Percentiles rank a stretch among this genome's conserved stretches.
Evolutionary conservation across 192 early-diverging fungal species (phyloP).

Genomic region (Coemansia sp.): DNA sequence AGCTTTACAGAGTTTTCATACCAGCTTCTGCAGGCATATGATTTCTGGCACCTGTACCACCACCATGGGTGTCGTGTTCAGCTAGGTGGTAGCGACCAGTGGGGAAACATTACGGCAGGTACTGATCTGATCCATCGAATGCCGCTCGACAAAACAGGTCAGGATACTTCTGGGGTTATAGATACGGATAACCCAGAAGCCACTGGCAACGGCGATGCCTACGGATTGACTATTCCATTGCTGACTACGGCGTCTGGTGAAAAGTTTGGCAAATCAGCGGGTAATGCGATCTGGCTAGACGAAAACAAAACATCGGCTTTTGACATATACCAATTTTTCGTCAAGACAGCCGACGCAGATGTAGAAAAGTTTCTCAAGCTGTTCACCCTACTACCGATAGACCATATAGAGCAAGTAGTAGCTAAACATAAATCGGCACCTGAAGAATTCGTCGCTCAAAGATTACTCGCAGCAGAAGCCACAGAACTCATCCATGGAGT

Average conservation of each 20-base stretch:
- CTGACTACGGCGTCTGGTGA: conserved; percentile 84
- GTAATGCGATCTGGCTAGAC: conserved; percentile 95
- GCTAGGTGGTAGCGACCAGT: conserved; percentile 95
- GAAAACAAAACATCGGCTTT: conserved; percentile 69
- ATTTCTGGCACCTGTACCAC: conserved; percentile 82
- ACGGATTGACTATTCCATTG: conserved; percentile 84
- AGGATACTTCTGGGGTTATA: neutral
- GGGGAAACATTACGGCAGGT: conserved; percentile 95
- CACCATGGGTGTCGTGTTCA: conserved; percentile 48
- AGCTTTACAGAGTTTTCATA: conserved; percentile 97
- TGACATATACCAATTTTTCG: conserved; percentile 96
- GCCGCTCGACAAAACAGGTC: conserved; percentile 11
- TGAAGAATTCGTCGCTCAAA: conserved; percentile 70
- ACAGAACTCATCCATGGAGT: conserved; percentile 89
- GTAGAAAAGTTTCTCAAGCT: conserved; percentile 69
- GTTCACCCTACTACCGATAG: conserved; percentile 74
- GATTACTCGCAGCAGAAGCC: conserved; percentile 71
- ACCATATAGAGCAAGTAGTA: conserved; percentile 61
- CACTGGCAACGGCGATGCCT: conserved; percentile 51
- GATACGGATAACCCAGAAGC: conserved; percentile 8
- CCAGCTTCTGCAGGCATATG: conserved; percentile 92
- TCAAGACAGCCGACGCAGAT: conserved; percentile 77
- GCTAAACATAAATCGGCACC: conserved; percentile 61
- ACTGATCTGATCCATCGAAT: conserved; percentile 84
- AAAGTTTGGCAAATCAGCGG: conserved; percentile 97